Evolutionary conservation across 129 eudicot species (phyloP).

Genomic region (Artemisia argyi): DNA sequence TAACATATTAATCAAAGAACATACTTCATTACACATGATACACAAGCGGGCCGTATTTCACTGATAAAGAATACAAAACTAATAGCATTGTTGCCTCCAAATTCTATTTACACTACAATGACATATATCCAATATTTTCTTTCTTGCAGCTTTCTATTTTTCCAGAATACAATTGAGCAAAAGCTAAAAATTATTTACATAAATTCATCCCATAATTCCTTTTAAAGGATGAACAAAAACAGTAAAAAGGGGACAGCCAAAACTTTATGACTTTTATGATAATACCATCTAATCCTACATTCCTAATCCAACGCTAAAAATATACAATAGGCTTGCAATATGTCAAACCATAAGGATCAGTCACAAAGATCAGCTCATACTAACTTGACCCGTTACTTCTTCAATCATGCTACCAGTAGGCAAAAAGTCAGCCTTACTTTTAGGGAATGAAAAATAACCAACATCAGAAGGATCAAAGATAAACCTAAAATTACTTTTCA

Average conservation of each 20-base stretch:
- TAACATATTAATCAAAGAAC: background rate
- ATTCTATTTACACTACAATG: too few species aligned
- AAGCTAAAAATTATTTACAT: slow-evolving; percentile 22
- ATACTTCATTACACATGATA: background rate
- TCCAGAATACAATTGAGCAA: background rate
- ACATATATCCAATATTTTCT: background rate
- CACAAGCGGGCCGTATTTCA: background rate
- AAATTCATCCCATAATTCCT: slow-evolving; percentile 11
- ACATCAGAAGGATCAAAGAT: slow-evolving; percentile 28
- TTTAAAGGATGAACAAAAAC: background rate
- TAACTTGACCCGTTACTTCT: too few species aligned
- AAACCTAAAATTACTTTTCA: too few species aligned
- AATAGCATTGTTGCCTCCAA: too few species aligned
- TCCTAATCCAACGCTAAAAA: too few species aligned
- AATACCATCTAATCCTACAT: too few species aligned
- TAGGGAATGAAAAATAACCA: slow-evolving; percentile 31
- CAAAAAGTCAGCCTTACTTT: background rate
- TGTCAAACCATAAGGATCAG: too few species aligned
- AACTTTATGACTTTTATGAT: too few species aligned
- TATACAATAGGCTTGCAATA: too few species aligned
- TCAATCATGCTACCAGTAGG: too few species aligned
- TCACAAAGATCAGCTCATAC: too few species aligned
- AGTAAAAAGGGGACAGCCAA: background rate
- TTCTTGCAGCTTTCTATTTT: background rate
- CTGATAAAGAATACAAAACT: too few species aligned